phyloP scores from a whole-genome alignment of 2,329 filamentous ascomycete genomes.

The Amylocarpus encephaloides region DNA sequence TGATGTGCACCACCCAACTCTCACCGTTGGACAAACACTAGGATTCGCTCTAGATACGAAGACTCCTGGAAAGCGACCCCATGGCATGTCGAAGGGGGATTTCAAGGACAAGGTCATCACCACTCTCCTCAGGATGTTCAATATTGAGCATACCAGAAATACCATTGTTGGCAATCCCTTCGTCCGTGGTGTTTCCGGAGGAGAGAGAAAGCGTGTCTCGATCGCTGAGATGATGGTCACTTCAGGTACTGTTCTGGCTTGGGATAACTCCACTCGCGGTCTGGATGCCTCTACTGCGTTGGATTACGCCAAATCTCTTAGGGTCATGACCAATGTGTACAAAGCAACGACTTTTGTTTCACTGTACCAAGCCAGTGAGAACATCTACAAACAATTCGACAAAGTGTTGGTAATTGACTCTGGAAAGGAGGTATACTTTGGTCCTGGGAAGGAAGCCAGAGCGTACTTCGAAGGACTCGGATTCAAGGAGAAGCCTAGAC shows the following conservation, averaged over 20 bases:
- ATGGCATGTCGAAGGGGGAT: conserved; percentile 62
- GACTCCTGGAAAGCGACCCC: conserved; percentile 72
- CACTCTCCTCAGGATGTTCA: conserved; percentile 83
- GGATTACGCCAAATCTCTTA: conserved; percentile 55
- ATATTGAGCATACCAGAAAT: conserved; percentile 80
- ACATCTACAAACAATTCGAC: conserved; percentile 62
- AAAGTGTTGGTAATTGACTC: conserved; percentile 62
- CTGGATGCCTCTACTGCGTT: conserved; percentile 64
- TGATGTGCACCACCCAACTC: conserved; percentile 73
- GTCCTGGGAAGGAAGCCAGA: conserved; percentile 48
- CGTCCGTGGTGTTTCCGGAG: conserved; percentile 72
- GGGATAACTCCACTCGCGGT: conserved; percentile 69
- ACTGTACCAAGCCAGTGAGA: conserved; percentile 62
- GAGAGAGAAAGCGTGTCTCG: conserved; percentile 72
- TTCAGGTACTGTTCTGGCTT: conserved; percentile 63
- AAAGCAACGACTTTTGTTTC: conserved; percentile 55
- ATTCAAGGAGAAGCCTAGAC: conserved; percentile 53
- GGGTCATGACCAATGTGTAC: conserved; percentile 55
- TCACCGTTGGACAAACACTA: conserved; percentile 83
- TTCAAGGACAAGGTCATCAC: conserved; percentile 73
- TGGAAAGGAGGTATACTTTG: conserved; percentile 59
- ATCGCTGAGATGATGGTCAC: conserved; percentile 81
- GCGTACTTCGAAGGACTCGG: conserved; percentile 59
- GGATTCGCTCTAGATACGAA: conserved; percentile 81
- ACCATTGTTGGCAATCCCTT: conserved; percentile 82